A percentile compares a stretch with the other conserved stretches of the same genome.
These are phyloP conservation scores for Chytriomyces hyalinus DNA, from an alignment of 192 early-diverging fungal species.

Conservation along the genomic window DNA sequence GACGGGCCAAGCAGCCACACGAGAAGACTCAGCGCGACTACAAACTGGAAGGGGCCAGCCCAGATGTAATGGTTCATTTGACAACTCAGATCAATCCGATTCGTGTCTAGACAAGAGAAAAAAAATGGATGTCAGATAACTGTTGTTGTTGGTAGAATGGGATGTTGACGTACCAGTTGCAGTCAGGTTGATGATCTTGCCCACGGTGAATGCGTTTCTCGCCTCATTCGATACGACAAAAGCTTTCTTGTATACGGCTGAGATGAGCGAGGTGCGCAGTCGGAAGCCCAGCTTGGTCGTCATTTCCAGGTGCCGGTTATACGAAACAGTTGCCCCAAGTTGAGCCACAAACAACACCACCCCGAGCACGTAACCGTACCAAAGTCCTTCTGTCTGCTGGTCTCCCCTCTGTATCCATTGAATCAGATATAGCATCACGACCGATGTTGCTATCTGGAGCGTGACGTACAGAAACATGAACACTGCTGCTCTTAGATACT, in stretches of 20 bases:
- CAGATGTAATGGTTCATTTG: constrained; percentile 32
- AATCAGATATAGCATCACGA: constrained; percentile 26
- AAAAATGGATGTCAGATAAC: background rate
- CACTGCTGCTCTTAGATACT: background rate
- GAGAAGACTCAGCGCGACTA: constrained; percentile 23
- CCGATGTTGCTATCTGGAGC: background rate
- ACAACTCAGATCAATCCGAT: constrained; percentile 26
- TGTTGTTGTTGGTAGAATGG: background rate
- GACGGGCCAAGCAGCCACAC: constrained; percentile 28
- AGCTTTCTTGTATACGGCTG: constrained; percentile 62
- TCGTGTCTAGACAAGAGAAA: constrained; percentile 13
- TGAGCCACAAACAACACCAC: constrained; percentile 17
- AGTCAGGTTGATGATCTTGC: constrained; percentile 66
- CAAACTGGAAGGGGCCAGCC: constrained; percentile 30
- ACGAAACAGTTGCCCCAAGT: constrained; percentile 6
- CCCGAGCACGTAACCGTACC: constrained; percentile 21
- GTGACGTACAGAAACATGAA: background rate
- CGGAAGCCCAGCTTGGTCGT: constrained; percentile 23
- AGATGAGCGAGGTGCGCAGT: constrained; percentile 15
- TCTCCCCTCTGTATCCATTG: background rate
- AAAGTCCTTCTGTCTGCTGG: background rate
- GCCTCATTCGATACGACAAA: constrained; percentile 57
- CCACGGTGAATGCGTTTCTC: constrained; percentile 59
- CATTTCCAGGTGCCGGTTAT: constrained; percentile 17
- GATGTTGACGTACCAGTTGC: background rate